Evolutionary conservation across 192 early-diverging fungal genomes (phyloP).

Genomic region (Jimgerdemannia lactiflua): DNA sequence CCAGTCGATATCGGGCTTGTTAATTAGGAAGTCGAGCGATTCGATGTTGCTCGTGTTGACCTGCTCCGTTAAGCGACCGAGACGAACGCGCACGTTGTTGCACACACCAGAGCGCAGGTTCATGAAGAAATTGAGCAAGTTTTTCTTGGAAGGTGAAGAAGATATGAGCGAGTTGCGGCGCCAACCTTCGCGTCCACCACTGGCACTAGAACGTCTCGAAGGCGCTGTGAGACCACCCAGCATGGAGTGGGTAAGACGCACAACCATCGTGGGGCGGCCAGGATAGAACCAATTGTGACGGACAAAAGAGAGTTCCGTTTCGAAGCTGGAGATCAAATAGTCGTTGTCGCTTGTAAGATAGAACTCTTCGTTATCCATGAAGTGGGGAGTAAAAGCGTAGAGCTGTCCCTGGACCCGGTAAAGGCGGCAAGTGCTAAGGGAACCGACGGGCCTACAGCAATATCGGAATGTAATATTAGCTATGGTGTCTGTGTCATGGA

Average conservation of each 20-base stretch:
- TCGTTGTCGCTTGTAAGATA: conserved; percentile 87
- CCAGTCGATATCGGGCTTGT: conserved; percentile 55
- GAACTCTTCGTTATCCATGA: conserved; percentile 86
- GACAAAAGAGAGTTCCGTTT: conserved; percentile 74
- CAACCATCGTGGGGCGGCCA: conserved; percentile 76
- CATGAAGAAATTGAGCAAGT: conserved; percentile 85
- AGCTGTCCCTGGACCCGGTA: conserved; percentile 81
- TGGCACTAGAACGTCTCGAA: conserved; percentile 9
- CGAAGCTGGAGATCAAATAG: conserved; percentile 74
- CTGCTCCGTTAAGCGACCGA: conserved; percentile 74
- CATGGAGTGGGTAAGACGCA: conserved; percentile 79
- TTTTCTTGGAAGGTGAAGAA: conserved; percentile 43
- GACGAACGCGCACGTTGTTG: conserved; percentile 67
- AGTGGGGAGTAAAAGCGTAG: conserved; percentile 83
- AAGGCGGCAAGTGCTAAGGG: conserved; percentile 72
- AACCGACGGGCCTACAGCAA: conserved; percentile 62
- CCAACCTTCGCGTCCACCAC: not conserved
- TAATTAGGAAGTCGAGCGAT: conserved; percentile 81
- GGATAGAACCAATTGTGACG: conserved; percentile 66
- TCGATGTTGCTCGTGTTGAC: conserved; percentile 76
- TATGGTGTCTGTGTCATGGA: not conserved
- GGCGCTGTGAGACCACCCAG: conserved; percentile 53
- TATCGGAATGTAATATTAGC: not conserved
- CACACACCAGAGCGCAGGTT: conserved; percentile 64
- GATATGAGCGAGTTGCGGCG: conserved; percentile 14